These are phyloP conservation scores for Cucurbitaria berberidis DNA, from an alignment of 2,329 filamentous ascomycete species.

Conservation along the genomic window DNA sequence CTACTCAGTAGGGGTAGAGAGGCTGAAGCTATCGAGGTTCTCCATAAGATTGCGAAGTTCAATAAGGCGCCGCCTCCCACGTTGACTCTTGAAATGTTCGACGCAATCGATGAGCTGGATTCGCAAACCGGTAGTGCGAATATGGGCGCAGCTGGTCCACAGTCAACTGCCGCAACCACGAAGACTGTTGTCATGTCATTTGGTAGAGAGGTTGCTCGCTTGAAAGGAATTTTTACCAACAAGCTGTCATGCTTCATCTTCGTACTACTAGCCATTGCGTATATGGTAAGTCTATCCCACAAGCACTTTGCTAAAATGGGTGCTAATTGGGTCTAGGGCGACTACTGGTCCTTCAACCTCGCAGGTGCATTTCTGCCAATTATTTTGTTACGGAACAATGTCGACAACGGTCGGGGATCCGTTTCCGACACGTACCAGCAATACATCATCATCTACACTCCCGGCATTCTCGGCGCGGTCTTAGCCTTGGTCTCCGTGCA, in stretches of 20 bases:
- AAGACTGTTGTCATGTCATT: slow-evolving; percentile 29
- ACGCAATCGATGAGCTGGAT: slow-evolving; percentile 28
- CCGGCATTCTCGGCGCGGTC: slow-evolving; percentile 33
- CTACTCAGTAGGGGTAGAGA: slow-evolving; percentile 33
- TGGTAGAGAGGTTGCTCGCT: slow-evolving; percentile 29
- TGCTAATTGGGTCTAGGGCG: slow-evolving; percentile 18
- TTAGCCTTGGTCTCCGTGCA: slow-evolving; percentile 34
- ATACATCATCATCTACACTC: slow-evolving; percentile 40
- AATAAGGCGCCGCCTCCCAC: slow-evolving; percentile 32
- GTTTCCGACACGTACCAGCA: slow-evolving; percentile 37
- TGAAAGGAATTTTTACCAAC: slow-evolving; percentile 38
- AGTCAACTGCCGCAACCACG: slow-evolving; percentile 21
- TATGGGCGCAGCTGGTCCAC: background rate
- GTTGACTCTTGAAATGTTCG: slow-evolving; percentile 35
- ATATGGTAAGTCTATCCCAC: slow-evolving; percentile 21
- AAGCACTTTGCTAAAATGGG: background rate
- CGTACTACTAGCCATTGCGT: slow-evolving; percentile 32
- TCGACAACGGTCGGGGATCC: slow-evolving; percentile 25
- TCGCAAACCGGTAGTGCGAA: background rate
- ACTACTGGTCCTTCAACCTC: slow-evolving; percentile 43
- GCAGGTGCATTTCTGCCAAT: slow-evolving; percentile 35
- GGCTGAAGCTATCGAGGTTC: slow-evolving; percentile 34
- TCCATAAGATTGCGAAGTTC: slow-evolving; percentile 38
- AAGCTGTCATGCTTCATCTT: slow-evolving; percentile 34
- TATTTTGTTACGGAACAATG: slow-evolving; percentile 40